Percentiles rank a stretch among this genome's conserved stretches.
Evolutionary conservation across 805 yeast species (phyloP).

Genomic region (Barnettozyma vustinii): DNA sequence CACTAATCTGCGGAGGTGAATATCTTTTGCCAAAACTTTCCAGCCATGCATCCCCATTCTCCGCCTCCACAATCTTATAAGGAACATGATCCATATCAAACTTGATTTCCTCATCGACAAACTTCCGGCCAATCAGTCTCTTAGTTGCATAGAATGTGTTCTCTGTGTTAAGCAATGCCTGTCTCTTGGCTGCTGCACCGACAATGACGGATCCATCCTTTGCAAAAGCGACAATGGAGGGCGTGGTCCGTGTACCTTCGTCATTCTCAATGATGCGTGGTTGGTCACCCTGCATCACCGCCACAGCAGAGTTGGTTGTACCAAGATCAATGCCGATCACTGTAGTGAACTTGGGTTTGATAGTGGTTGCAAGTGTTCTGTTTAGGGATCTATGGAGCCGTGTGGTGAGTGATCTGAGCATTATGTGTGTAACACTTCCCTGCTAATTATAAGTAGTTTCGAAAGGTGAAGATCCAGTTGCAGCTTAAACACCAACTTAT

Average conservation of each 20-base stretch:
- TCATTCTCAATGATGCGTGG: slow-evolving; percentile 69
- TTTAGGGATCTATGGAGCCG: background rate
- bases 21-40: slow-evolving; percentile 35
- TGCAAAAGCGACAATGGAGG: slow-evolving; percentile 68
- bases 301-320: slow-evolving; percentile 84
- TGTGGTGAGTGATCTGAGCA: background rate
- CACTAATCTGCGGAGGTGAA: slow-evolving; percentile 72
- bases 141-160: slow-evolving; percentile 81
- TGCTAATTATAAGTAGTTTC: background rate
- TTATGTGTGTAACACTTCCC: background rate
- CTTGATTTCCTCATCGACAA: slow-evolving; percentile 64
- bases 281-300: slow-evolving; percentile 58
- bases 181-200: slow-evolving; percentile 73
- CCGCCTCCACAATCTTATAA: slow-evolving; percentile 51
- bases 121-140: slow-evolving; percentile 72
- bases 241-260: slow-evolving; percentile 77
- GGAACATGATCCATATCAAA: slow-evolving; percentile 60
- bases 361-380: background rate
- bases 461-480: no score
- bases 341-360: slow-evolving; percentile 8
- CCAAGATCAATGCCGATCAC: slow-evolving; percentile 83
- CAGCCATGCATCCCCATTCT: slow-evolving; percentile 68
- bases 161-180: slow-evolving; percentile 67
- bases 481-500: background rate
- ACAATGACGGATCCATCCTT: slow-evolving; percentile 41